These are phyloP conservation scores for Colletotrichum sp. DNA, from an alignment of 2,329 filamentous ascomycete species.

Conservation along the genomic window DNA sequence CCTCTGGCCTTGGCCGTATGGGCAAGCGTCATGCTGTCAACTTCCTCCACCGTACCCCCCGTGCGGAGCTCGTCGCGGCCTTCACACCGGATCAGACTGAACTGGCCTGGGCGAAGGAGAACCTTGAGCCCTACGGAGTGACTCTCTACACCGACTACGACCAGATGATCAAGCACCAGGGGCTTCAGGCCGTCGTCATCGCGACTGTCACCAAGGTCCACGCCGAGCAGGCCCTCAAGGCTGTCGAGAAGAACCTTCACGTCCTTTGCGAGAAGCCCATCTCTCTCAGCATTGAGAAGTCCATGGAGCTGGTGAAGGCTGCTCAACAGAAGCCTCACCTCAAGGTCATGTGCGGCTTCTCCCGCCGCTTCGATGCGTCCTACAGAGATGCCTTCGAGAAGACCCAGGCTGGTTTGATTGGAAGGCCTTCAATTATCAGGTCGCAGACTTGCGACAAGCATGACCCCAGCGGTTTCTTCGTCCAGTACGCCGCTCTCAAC, in stretches of 20 bases:
- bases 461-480: constrained; percentile 70
- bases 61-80: constrained; percentile 54
- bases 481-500: constrained; percentile 67
- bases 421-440: constrained; percentile 63
- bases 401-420: constrained; percentile 59
- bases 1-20: constrained; percentile 57
- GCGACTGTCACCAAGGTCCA: constrained; percentile 56
- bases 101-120: constrained; percentile 44
- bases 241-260: constrained; percentile 58
- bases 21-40: constrained; percentile 55
- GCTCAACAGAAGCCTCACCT: constrained; percentile 60
- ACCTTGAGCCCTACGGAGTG: constrained; percentile 48
- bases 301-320: constrained; percentile 56
- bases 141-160: constrained; percentile 49
- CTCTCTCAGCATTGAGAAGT: constrained; percentile 61
- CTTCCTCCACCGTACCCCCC: constrained; percentile 48
- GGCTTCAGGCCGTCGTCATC: constrained; percentile 46
- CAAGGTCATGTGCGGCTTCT: constrained; percentile 61
- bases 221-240: constrained; percentile 61
- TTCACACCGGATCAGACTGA: constrained; percentile 51
- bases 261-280: constrained; percentile 66
- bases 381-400: constrained; percentile 65
- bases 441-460: constrained; percentile 72
- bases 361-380: constrained; percentile 62
- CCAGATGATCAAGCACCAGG: constrained; percentile 46